Evolutionary conservation across 2,329 filamentous ascomycete species (phyloP), one percentile per base, ranked within the genome.

Genomic region (Diaporthe longicolla): DNA sequence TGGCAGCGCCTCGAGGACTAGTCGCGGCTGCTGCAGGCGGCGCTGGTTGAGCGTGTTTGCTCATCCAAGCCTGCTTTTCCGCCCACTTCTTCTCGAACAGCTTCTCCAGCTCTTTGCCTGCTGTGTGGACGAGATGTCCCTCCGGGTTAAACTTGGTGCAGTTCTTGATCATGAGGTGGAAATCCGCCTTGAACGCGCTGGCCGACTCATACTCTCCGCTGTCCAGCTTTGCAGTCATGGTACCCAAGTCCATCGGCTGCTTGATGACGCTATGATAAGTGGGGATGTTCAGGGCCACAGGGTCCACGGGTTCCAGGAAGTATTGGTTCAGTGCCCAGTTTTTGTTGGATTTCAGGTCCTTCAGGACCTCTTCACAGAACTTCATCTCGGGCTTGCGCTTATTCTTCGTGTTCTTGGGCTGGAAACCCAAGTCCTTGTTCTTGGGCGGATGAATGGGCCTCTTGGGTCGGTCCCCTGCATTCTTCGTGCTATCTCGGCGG

Each of bases 261-360:
- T 98, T 98, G 85, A 99, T 95, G 76, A 98, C 87, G 79, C 93
- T 95, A 82, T 97, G 94, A 82, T 99, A 99, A 32, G 93, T 93
- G 0, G 97, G 97, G 74, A 98, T 98, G 81, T 96, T 95, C 71
- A 98, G 86, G 0, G 95, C 96, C 48, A 98, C 95, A 0, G 97
- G 95, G 81, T 99, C 97, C 26, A 99, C 97, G 0, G 97, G 94
- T 10, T 89, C 85, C 79, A 94, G 85, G 85, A 99, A 99, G 74
- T 94, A 92, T 72, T 89, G 88, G 57, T 94, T 94, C 77, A 92
- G 85, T 2, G 84, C 80, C 72, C 87, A 87, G 80, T 98, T 89
- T 81, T 94, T 95, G 0, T 89, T 84, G 81, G 95, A 93, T 82
- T 92, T 90, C 43, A 98, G 82, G 80, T 98, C 95, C 45, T 90